These are phyloP conservation scores for Panicum hallii DNA, from an alignment of 202 grass and related monocot species.

Conservation along the genomic window DNA sequence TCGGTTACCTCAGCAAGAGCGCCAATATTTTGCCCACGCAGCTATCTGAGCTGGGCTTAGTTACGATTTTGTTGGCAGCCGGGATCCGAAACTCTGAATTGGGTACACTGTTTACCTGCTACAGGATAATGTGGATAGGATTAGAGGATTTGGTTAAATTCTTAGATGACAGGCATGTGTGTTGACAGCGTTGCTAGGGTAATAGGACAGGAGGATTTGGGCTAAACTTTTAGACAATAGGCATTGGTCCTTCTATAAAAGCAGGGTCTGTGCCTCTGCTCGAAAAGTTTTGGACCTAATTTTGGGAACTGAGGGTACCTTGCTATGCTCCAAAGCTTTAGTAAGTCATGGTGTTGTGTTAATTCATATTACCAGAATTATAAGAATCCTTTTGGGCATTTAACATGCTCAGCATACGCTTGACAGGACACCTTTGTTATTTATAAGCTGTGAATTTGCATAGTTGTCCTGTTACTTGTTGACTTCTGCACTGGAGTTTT, in stretches of 20 bases:
- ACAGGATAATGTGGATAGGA: background rate
- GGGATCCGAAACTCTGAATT: background rate
- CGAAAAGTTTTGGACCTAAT: conserved; percentile 1
- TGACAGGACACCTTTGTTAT: background rate
- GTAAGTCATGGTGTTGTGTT: background rate
- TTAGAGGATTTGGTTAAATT: background rate
- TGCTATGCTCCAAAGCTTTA: background rate
- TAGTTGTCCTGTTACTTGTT: background rate
- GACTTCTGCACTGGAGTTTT: background rate
- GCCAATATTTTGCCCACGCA: background rate
- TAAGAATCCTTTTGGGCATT: background rate
- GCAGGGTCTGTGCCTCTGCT: background rate
- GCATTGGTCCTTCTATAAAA: background rate
- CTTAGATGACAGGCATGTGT: background rate
- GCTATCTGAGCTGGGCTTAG: background rate
- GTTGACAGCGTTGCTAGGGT: background rate
- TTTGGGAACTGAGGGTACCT: background rate
- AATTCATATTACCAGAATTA: background rate
- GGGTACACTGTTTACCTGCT: background rate
- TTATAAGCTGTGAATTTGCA: background rate
- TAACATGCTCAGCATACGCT: background rate
- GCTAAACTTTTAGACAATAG: background rate
- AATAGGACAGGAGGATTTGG: background rate
- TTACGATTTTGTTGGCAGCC: background rate
- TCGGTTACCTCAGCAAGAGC: background rate